Base-by-base conservation (phyloP, 2,329 filamentous ascomycete species). In the Xylaria sp. region DNA sequence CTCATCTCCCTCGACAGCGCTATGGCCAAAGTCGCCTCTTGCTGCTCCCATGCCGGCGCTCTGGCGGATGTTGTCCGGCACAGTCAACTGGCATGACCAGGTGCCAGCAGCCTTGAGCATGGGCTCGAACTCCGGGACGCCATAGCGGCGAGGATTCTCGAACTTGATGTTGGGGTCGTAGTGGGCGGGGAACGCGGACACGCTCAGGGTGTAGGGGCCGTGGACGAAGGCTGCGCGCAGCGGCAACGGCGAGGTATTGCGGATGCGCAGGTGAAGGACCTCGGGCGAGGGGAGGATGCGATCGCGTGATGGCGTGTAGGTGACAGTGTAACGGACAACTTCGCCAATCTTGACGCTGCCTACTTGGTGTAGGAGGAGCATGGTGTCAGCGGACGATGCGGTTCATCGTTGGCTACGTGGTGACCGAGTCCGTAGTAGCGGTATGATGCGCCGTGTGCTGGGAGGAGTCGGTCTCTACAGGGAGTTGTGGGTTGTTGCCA, bases 221-320 rank as follows among this genome's bases (percentile, higher is more conserved):
- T 97, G 96, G 62, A 99, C 91, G 79, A 97, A 99, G 65, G 96
- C 96, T 62, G 96, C 96, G 76, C 96, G 93, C 45, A 98, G 85
- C 18, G 96, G 93, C 71, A 97, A 93, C 65, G 93, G 91, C 45
- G 92, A 96, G 10, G 93, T 94, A 80, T 99, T 99, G 79, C 93
- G 95, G 78, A 99, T 90, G 74, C 93, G 93, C 53, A 99, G 88
- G 80, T 93, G 89, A 43, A 99, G 88, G 74, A 89, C 86, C 72
- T 91, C 84, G 32, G 95, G 95, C 4, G 93, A 91, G 4, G 96
- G 96, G 3, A 97, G 86, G 77, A 97, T 97, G 73, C 93, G 93
- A 80, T 98, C 96, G 76, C 90, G 86, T 45, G 91, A 90, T 4
- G 96, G 96, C 1, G 91, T 96, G 81, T 99, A 99, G 58, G 94